Conservation (phyloP, 116 monocot species). For the Phalaenopsis hybrid region DNA sequence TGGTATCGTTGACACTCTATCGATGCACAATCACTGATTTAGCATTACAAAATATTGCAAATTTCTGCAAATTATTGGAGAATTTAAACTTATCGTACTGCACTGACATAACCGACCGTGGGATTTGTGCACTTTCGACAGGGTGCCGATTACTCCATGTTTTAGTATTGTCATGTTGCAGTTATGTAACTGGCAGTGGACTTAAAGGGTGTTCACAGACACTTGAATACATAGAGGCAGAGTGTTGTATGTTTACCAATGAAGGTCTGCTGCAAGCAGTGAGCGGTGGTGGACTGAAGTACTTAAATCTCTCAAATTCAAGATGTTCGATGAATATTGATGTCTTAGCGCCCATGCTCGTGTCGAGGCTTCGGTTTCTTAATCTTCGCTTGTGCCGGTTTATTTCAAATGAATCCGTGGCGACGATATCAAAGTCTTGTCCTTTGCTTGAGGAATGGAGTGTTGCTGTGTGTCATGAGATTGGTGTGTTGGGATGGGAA, state of each 20-base stretch:
- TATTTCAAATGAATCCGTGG: slow-evolving; percentile 43
- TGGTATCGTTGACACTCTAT: slow-evolving; percentile 54
- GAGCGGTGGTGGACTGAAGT: slow-evolving; percentile 68
- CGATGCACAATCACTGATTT: slow-evolving; percentile 64
- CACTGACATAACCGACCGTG: slow-evolving; percentile 49
- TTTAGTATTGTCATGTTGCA: slow-evolving; percentile 62
- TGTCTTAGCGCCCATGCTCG: slow-evolving; percentile 38
- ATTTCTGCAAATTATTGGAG: slow-evolving; percentile 42
- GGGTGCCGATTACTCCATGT: slow-evolving; percentile 38
- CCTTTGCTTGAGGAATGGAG: slow-evolving; percentile 82
- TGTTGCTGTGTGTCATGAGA: slow-evolving; percentile 68
- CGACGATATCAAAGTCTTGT: slow-evolving; percentile 58
- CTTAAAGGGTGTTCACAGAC: slow-evolving; percentile 48
- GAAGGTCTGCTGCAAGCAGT: slow-evolving; percentile 42
- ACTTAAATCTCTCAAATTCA: slow-evolving; percentile 51
- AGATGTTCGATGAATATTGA: slow-evolving; percentile 29
- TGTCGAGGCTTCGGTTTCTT: slow-evolving; percentile 38
- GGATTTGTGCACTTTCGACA: slow-evolving; percentile 37
- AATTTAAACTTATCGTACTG: slow-evolving; percentile 63
- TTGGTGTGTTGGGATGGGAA: slow-evolving; percentile 53
- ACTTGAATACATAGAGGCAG: slow-evolving; percentile 70
- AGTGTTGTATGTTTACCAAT: slow-evolving; percentile 56
- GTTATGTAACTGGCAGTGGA: slow-evolving; percentile 46
- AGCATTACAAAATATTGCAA: slow-evolving; percentile 46
- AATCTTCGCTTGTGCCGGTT: slow-evolving; percentile 71